Conservation (phyloP, 192 early-diverging fungal species). For the Funneliformis geosporum region DNA sequence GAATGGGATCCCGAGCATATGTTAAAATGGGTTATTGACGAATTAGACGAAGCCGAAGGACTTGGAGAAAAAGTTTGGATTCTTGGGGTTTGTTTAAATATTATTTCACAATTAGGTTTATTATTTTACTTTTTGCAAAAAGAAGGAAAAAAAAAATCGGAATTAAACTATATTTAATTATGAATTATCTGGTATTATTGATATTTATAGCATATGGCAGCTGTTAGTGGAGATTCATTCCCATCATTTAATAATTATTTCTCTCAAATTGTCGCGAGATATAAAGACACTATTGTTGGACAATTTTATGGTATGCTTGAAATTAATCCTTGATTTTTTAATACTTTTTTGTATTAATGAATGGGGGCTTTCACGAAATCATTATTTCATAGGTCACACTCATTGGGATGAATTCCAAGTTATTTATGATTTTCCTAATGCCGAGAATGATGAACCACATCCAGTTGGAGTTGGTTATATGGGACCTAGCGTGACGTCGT, state of each 20-base stretch:
- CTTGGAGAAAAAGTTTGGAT: conserved; percentile 59
- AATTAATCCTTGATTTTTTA: not conserved
- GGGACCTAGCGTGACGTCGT: conserved; percentile 8
- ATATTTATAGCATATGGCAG: conserved; percentile 2
- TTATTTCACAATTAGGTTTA: too few species aligned
- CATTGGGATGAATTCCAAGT: conserved; percentile 22
- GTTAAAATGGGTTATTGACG: conserved; percentile 50
- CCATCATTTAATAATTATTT: not conserved
- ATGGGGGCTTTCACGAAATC: not conserved
- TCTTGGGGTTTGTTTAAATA: conserved; percentile 36
- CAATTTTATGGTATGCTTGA: conserved; percentile 12
- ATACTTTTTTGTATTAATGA: too few species aligned
- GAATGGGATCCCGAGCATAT: conserved; percentile 54
- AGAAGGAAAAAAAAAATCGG: not conserved
- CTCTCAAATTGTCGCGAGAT: conserved; percentile 11
- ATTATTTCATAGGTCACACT: conserved; percentile 2
- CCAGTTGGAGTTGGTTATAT: conserved; percentile 7
- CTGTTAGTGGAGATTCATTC: not conserved
- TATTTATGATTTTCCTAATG: not conserved
- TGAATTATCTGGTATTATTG: not conserved
- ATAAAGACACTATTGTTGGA: conserved; percentile 6
- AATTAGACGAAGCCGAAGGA: conserved; percentile 56
- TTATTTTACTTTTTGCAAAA: not conserved
- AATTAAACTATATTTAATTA: not conserved
- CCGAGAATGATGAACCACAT: not conserved